Evolutionary conservation across 2,329 filamentous ascomycete genomes (phyloP).

Genomic region (Verticillium klebahnii): DNA sequence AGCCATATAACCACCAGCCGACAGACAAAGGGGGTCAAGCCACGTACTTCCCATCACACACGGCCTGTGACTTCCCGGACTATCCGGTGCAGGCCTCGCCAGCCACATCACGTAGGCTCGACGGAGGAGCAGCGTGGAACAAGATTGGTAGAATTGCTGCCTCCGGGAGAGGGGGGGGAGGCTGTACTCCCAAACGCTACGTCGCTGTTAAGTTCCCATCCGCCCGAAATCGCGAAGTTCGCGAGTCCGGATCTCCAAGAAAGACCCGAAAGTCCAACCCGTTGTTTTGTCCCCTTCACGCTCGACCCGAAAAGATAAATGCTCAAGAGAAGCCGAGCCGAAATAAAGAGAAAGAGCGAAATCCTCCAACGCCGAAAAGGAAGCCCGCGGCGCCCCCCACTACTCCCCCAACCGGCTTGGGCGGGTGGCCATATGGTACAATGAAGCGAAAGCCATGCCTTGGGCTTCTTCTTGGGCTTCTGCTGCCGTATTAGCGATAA

Average conservation of each 20-base stretch:
- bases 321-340: neutral
- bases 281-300: neutral
- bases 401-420: neutral
- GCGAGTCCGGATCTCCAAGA: neutral
- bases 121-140: neutral
- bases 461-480: neutral
- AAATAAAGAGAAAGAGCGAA: neutral
- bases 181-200: neutral
- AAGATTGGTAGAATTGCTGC: neutral
- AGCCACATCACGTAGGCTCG: neutral
- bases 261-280: neutral
- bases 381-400: neutral
- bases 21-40: neutral
- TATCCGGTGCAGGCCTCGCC: neutral
- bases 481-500: neutral
- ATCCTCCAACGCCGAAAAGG: neutral
- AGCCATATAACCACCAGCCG: neutral
- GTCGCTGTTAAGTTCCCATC: neutral
- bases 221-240: neutral
- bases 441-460: neutral
- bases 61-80: neutral
- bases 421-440: neutral
- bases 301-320: neutral
- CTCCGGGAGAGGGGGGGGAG: neutral
- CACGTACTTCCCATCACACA: neutral